Conservation (phyloP, 768 basidiomycete genomes). For the Hemileccinum impolitum region DNA sequence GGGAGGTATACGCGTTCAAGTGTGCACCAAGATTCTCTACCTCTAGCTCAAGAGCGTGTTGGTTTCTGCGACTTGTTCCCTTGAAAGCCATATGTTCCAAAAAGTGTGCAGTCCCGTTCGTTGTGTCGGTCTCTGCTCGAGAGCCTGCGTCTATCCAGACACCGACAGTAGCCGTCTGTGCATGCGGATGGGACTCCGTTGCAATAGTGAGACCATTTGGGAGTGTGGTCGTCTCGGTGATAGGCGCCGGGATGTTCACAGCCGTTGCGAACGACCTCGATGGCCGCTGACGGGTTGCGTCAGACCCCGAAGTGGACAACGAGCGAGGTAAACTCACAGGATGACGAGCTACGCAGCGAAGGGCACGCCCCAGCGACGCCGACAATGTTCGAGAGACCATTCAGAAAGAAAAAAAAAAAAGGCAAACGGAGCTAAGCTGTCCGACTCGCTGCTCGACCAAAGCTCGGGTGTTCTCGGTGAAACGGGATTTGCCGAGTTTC, state of each 20-base stretch:
- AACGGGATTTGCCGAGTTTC: constrained; percentile 23
- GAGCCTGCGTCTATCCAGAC: constrained; percentile 99
- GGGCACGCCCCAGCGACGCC: constrained; percentile 40
- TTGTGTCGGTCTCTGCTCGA: constrained; percentile 92
- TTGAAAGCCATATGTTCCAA: constrained; percentile 99
- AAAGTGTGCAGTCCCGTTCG: constrained; percentile 97
- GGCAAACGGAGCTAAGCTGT: constrained; percentile 13
- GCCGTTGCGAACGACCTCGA: constrained; percentile 75
- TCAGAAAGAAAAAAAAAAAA: constrained; percentile 31
- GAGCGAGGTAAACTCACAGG: constrained; percentile 27
- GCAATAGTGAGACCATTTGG: constrained; percentile 95
- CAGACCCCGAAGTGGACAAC: not conserved
- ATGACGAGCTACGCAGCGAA: constrained; percentile 37
- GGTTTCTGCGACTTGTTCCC: constrained; percentile 84
- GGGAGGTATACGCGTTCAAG: constrained; percentile 96
- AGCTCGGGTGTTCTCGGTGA: constrained; percentile 33
- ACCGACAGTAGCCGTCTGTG: constrained; percentile 97
- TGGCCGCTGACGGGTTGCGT: constrained; percentile 37
- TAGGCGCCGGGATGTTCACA: constrained; percentile 61
- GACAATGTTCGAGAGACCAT: constrained; percentile 49
- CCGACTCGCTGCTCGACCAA: constrained; percentile 3
- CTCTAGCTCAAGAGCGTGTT: constrained; percentile 90
- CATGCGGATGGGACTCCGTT: constrained; percentile 84
- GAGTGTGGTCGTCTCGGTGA: constrained; percentile 89
- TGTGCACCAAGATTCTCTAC: constrained; percentile 98